Conservation (phyloP, 192 early-diverging fungal genomes). For the Coemansia sp. region DNA sequence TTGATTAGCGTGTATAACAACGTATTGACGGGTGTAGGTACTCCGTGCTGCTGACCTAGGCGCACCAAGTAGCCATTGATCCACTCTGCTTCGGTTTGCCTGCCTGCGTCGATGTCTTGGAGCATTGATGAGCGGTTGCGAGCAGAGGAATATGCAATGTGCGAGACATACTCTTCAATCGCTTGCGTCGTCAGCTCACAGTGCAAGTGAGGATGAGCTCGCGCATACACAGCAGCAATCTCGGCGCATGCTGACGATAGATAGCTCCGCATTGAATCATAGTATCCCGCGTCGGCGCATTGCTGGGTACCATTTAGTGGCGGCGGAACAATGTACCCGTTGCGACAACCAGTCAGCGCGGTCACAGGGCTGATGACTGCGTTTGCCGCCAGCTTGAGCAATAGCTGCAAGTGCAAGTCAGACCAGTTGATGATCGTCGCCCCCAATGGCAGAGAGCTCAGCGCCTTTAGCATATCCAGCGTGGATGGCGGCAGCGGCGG, state of each 20-base stretch:
- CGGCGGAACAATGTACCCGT: constrained; percentile 53
- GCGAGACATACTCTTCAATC: constrained; percentile 35
- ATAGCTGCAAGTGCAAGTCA: constrained; percentile 49
- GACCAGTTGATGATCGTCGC: constrained; percentile 39
- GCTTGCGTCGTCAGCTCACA: constrained; percentile 32
- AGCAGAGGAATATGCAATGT: constrained; percentile 43
- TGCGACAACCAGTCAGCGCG: constrained; percentile 57
- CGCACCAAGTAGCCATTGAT: constrained; percentile 59
- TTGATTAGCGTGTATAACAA: constrained; percentile 39
- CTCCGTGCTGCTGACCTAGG: constrained; percentile 47
- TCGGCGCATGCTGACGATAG: constrained; percentile 31
- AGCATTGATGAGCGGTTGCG: constrained; percentile 57
- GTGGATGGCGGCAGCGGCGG: constrained; percentile 12
- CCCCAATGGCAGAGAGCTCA: constrained; percentile 29
- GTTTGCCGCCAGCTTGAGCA: constrained; percentile 66
- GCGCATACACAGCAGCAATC: constrained; percentile 38
- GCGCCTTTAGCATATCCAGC: constrained; percentile 25
- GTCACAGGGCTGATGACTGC: constrained; percentile 66
- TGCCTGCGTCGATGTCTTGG: constrained; percentile 44
- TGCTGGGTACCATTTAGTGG: constrained; percentile 5
- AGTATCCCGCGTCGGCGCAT: constrained; percentile 11
- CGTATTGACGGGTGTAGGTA: constrained; percentile 46
- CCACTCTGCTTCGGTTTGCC: constrained; percentile 57
- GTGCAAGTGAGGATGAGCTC: constrained; percentile 41
- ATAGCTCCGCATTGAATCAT: constrained; percentile 16